phyloP scores from a whole-genome alignment of 2,329 filamentous ascomycete genomes.

The Verticillium nubilum region DNA sequence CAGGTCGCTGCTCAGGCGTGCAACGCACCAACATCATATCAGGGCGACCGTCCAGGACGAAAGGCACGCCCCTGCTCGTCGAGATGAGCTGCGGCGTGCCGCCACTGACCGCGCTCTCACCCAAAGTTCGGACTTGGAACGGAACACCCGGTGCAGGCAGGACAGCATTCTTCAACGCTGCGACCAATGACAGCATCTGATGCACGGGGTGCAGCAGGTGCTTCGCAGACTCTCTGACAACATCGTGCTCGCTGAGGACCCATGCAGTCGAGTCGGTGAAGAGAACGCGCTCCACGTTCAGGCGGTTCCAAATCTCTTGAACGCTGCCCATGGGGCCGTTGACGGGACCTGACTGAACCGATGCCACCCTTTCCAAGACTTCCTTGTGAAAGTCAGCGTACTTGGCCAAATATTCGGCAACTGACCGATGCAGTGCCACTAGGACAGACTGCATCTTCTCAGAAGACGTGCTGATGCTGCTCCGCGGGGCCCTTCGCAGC shows the following conservation, averaged over 20 bases:
- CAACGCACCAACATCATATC: background rate
- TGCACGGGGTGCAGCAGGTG: background rate
- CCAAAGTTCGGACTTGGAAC: background rate
- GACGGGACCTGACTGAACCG: background rate
- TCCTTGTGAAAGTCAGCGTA: too few relatives aligned
- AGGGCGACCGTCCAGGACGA: background rate
- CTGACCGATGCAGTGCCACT: too few relatives aligned
- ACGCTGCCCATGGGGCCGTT: background rate
- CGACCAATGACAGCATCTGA: background rate
- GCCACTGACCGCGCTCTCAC: background rate
- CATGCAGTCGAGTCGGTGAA: background rate
- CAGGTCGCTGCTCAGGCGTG: background rate
- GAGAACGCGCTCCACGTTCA: background rate
- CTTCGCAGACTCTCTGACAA: background rate
- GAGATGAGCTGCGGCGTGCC: background rate
- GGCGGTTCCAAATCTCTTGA: background rate
- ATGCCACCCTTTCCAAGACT: too few relatives aligned
- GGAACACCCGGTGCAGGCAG: background rate
- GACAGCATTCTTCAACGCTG: background rate
- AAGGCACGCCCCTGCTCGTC: background rate
- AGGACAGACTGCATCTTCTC: too few relatives aligned
- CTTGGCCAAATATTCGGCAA: too few relatives aligned
- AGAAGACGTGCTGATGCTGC: too few relatives aligned
- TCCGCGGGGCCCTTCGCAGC: too few relatives aligned
- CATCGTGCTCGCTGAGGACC: background rate